Conservation (phyloP, 352 stramenopile species). For the Globisporangium solare region DNA sequence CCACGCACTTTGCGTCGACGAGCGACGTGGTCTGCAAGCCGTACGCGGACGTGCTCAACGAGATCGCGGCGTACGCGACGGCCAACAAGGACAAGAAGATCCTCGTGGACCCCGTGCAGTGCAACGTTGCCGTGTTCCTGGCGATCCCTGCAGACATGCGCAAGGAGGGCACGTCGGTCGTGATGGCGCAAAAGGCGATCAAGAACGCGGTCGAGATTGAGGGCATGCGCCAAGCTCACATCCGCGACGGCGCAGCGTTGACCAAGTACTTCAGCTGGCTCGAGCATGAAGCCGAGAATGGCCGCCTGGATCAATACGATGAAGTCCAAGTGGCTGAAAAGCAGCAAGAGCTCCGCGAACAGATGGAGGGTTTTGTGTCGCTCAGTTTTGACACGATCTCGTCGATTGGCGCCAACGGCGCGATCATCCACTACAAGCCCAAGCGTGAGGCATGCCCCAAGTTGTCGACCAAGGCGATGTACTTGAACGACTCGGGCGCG, state of each 20-base stretch:
- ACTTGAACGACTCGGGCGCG: conserved; percentile 98
- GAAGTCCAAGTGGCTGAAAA: conserved; percentile 90
- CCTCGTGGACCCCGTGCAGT: conserved; percentile 74
- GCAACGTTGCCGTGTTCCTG: conserved; percentile 82
- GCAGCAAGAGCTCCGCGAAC: conserved; percentile 82
- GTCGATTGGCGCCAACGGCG: conserved; percentile 94
- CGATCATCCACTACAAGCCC: conserved; percentile 95
- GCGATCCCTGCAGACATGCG: conserved; percentile 66
- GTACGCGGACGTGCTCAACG: conserved; percentile 44
- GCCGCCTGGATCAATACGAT: conserved; percentile 53
- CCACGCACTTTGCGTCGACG: conserved; percentile 28
- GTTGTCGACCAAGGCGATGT: conserved; percentile 91
- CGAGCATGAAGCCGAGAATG: conserved; percentile 58
- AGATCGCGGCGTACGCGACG: conserved; percentile 43
- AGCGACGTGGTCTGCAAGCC: conserved; percentile 62
- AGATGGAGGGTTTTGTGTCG: conserved; percentile 88
- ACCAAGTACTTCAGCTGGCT: conserved; percentile 94
- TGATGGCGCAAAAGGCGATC: conserved; percentile 86
- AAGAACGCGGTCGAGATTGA: conserved; percentile 95
- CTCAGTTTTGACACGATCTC: conserved; percentile 98
- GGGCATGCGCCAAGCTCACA: conserved; percentile 92
- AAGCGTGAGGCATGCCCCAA: conserved; percentile 76
- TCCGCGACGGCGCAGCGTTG: conserved; percentile 94
- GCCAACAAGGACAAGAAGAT: conserved; percentile 55
- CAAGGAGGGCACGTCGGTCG: conserved; percentile 70